Evolutionary conservation across 257 asterid genomes (phyloP).

Genomic region (Cinchona pubescens): DNA sequence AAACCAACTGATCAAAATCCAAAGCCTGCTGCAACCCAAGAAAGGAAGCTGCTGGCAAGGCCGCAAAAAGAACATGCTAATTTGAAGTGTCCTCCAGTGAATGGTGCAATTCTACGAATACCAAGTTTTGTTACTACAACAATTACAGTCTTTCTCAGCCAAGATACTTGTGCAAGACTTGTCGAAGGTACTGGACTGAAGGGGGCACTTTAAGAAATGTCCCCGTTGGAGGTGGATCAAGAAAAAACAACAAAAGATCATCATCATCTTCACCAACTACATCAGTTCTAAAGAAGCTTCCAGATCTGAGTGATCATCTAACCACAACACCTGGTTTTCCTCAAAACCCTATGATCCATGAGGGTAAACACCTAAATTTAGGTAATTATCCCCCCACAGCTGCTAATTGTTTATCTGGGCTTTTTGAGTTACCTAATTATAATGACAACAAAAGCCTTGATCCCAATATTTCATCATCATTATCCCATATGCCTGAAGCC

Average conservation of each 20-base stretch:
- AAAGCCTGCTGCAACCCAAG: slow-evolving; percentile 8
- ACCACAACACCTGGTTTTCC: slow-evolving; percentile 21
- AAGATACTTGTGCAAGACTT: slow-evolving; percentile 80
- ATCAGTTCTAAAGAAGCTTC: slow-evolving; percentile 17
- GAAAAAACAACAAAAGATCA: slow-evolving; percentile 65
- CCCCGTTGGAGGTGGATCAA: slow-evolving; percentile 88
- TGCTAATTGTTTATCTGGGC: slow-evolving; percentile 20
- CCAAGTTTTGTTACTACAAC: slow-evolving; percentile 87
- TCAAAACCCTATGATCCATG: slow-evolving; percentile 49
- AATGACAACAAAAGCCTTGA: neutral
- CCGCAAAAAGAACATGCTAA: slow-evolving; percentile 63
- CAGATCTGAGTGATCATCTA: slow-evolving; percentile 32
- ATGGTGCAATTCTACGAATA: slow-evolving; percentile 78
- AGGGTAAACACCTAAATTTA: slow-evolving; percentile 41
- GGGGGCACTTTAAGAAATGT: slow-evolving; percentile 79
- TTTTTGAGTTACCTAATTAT: slow-evolving; percentile 20
- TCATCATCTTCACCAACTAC: slow-evolving; percentile 20
- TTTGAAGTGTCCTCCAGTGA: slow-evolving; percentile 78
- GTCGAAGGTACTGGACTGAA: slow-evolving; percentile 86
- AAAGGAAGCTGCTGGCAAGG: slow-evolving; percentile 66
- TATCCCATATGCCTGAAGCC: slow-evolving; percentile 18
- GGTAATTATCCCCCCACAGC: slow-evolving; percentile 18
- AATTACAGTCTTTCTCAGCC: slow-evolving; percentile 84
- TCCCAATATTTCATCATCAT: slow-evolving; percentile 17
- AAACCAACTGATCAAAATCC: slow-evolving; percentile 37